Evolutionary conservation across 202 grass and related monocot genomes (phyloP).

Genomic region (Zoysia matrella): DNA sequence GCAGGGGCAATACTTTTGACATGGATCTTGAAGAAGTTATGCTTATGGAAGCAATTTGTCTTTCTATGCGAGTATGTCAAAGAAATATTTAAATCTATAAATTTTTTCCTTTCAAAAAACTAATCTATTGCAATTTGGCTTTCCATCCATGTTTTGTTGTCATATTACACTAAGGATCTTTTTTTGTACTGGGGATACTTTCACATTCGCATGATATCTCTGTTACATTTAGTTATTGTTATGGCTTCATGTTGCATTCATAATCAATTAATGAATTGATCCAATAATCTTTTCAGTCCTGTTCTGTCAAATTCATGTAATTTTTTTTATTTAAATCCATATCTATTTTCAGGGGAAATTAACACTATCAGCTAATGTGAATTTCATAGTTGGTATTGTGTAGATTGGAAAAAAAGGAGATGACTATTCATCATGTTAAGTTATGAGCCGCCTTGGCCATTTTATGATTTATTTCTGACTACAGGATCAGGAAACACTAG

Average conservation of each 20-base stretch:
- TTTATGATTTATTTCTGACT: background rate
- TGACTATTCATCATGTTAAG: background rate
- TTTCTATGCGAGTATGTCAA: slow-evolving; percentile 75
- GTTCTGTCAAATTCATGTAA: slow-evolving; percentile 7
- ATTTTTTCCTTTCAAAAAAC: background rate
- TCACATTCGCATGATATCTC: background rate
- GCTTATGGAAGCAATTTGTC: slow-evolving; percentile 97
- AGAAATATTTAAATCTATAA: background rate
- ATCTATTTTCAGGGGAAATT: background rate
- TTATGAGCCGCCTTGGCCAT: background rate
- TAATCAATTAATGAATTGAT: background rate
- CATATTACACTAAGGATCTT: background rate
- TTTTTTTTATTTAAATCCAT: background rate
- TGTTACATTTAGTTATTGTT: slow-evolving; percentile 24
- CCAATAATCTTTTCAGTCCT: slow-evolving; percentile 18
- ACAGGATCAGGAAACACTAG: no score
- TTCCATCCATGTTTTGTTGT: background rate
- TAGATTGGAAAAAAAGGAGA: background rate
- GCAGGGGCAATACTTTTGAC: slow-evolving; percentile 77
- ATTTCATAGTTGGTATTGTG: background rate
- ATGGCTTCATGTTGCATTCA: background rate
- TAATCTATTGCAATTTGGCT: background rate
- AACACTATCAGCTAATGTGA: background rate
- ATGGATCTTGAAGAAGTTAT: slow-evolving; percentile 96
- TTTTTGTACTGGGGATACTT: background rate